Base-by-base conservation (phyloP, 352 stramenopile genomes). In the Phytophthora aleatoria region DNA sequence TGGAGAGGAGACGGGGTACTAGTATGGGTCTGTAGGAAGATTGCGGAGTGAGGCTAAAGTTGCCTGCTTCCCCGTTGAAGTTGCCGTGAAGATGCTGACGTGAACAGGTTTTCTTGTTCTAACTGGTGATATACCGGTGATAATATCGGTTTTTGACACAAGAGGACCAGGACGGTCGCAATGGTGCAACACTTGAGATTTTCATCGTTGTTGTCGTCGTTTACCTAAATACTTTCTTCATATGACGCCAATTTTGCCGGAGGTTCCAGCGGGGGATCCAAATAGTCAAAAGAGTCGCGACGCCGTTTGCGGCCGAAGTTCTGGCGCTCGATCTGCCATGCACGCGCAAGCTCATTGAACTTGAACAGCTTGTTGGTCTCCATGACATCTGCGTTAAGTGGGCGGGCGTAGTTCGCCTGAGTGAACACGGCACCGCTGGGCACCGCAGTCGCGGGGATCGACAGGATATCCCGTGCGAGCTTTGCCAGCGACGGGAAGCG, bases 171-270 rank as follows among this genome's bases (percentile, higher is more conserved):
- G n/a, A 38, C 5, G 45, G 30, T 48, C 5, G 42, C 42, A 48
- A 48, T 13, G n/a, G 15, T 36, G 27, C 44, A 51, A 41, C 55
- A 67, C 61, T 53, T 68, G 59, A 56, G 28, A 50, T 76, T 73
- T 68, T 78, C 66, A 64, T 57, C 50, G 48, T 61, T 67, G 55
- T 71, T 64, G 60, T 69, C 57, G 41, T 66, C 47, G 56, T 72
- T 76, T 61, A 68, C 67, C 81, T 92, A 92, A 90, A 92, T 92
- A 90, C 84, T 92, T 85, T 92, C 84, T 87, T 92, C 84, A 85
- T 90, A 91, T 72, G 84, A 78, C 60, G 81, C 54, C 64, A 90
- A 67, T 69, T 90, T 91, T 50, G 66, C 57, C 33, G 80, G 72
- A 11, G 76, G 71, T 36, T 91, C 81, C 51, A 91, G 62, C 15